phyloP scores from a whole-genome alignment of 2,329 filamentous ascomycete genomes.

The Monilinia fructicola region DNA sequence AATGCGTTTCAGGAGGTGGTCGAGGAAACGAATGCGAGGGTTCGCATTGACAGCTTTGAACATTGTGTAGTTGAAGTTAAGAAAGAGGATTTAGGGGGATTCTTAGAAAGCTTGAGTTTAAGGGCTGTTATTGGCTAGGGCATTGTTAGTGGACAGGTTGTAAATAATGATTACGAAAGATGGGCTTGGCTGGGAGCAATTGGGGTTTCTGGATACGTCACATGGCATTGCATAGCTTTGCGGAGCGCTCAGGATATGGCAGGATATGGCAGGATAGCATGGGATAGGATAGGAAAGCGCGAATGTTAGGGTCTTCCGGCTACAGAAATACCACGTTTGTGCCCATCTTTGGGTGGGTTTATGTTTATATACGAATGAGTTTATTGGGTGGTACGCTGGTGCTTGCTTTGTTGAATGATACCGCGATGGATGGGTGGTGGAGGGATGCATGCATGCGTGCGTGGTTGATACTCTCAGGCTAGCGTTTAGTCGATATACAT shows the following conservation, averaged over 20 bases:
- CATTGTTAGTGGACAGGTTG: neutral
- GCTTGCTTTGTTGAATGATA: no score
- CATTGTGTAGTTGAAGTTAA: constrained; percentile 97
- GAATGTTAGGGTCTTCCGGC: neutral
- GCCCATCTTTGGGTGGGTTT: neutral
- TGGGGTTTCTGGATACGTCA: neutral
- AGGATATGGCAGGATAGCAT: neutral
- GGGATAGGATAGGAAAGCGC: neutral
- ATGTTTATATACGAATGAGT: no score
- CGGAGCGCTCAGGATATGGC: no score
- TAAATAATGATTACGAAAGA: constrained; percentile 20
- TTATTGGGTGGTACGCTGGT: no score
- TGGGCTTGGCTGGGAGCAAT: neutral
- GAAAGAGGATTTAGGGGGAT: constrained; percentile 89
- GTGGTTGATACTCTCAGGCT: no score
- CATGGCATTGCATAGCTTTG: constrained; percentile 3
- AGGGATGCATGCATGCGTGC: no score
- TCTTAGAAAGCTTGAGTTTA: constrained; percentile 88
- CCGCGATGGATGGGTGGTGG: no score
- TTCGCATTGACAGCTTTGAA: constrained; percentile 94
- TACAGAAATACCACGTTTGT: neutral
- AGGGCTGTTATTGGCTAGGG: constrained; percentile 72
- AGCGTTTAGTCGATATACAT: no score
- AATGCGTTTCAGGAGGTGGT: constrained; percentile 95
- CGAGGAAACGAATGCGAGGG: constrained; percentile 82